phyloP scores from a whole-genome alignment of 352 stramenopile genomes.

The Phytophthora brassicae region DNA sequence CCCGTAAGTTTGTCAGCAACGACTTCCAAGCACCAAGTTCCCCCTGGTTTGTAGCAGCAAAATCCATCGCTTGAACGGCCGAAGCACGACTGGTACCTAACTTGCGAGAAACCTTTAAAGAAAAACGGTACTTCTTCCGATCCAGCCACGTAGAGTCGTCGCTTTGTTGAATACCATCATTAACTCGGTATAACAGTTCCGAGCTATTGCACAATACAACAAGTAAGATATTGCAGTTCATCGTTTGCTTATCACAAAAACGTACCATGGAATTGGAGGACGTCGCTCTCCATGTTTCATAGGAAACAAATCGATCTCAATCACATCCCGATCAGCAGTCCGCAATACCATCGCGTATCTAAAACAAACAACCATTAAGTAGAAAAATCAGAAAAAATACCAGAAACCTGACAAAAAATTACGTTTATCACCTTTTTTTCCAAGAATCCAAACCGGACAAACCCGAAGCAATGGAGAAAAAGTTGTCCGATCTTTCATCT shows the following conservation, averaged over 20 bases:
- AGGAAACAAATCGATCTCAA: slow-evolving; percentile 83
- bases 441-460: slow-evolving; percentile 78
- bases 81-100: slow-evolving; percentile 60
- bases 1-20: slow-evolving; percentile 61
- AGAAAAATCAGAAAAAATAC: too few species aligned
- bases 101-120: slow-evolving; percentile 63
- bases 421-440: slow-evolving; percentile 63
- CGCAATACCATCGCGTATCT: slow-evolving; percentile 81
- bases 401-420: neutral
- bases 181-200: slow-evolving; percentile 66
- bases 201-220: slow-evolving; percentile 15
- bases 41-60: slow-evolving; percentile 54
- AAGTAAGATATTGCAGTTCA: neutral
- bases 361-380: slow-evolving; percentile 1
- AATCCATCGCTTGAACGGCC: slow-evolving; percentile 62
- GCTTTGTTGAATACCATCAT: slow-evolving; percentile 60
- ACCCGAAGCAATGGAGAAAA: slow-evolving; percentile 74
- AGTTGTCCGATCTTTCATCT: slow-evolving; percentile 79
- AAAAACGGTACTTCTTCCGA: slow-evolving; percentile 67
- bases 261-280: slow-evolving; percentile 59
- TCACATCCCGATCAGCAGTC: slow-evolving; percentile 48
- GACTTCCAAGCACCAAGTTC: slow-evolving; percentile 74
- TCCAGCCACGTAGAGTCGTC: slow-evolving; percentile 67
- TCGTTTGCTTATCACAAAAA: neutral
- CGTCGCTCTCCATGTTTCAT: slow-evolving; percentile 78